A percentile compares a stretch with the other conserved stretches of the same genome.
Conservation (phyloP, 2,329 filamentous ascomycete genomes). For the Lanzia echinophila region DNA sequence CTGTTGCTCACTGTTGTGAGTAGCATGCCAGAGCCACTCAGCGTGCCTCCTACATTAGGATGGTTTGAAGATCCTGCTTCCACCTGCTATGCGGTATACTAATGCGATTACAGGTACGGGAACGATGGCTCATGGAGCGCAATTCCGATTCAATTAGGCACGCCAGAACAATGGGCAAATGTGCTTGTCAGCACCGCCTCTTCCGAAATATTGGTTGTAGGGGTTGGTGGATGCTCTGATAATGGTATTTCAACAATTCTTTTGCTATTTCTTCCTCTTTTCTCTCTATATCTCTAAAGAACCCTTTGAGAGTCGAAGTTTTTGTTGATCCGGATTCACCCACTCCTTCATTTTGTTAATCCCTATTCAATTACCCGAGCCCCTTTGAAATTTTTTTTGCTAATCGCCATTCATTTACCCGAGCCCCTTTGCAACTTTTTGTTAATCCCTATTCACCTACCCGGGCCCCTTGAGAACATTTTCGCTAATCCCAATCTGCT, state of each 20-base stretch:
- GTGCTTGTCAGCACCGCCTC: conserved; percentile 59
- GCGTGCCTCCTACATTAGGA: conserved; percentile 24
- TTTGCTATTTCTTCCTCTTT: neutral
- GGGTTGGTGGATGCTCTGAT: conserved; percentile 46
- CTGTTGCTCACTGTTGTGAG: neutral
- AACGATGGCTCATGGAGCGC: conserved; percentile 68
- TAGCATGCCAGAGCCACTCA: conserved; percentile 16
- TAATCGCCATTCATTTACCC: too few relatives aligned
- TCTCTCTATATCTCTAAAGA: too few relatives aligned
- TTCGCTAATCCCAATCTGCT: too few relatives aligned
- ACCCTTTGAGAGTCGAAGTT: too few relatives aligned
- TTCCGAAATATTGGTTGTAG: conserved; percentile 65
- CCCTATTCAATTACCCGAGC: too few relatives aligned
- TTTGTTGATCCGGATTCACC: too few relatives aligned
- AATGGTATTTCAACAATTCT: conserved; percentile 18
- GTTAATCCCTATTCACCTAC: too few relatives aligned
- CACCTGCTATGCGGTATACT: neutral
- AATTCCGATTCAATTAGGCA: conserved; percentile 53
- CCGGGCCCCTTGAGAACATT: too few relatives aligned
- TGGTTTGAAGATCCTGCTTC: conserved; percentile 16
- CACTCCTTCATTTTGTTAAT: too few relatives aligned
- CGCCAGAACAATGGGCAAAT: conserved; percentile 45
- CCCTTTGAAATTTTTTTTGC: too few relatives aligned
- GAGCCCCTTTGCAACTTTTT: too few relatives aligned
- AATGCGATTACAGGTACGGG: conserved; percentile 43